Percentiles rank a stretch among this genome's conserved stretches.
phyloP scores from a whole-genome alignment of 1,284 basidiomycete species.

The Cryptococcus floricola region DNA sequence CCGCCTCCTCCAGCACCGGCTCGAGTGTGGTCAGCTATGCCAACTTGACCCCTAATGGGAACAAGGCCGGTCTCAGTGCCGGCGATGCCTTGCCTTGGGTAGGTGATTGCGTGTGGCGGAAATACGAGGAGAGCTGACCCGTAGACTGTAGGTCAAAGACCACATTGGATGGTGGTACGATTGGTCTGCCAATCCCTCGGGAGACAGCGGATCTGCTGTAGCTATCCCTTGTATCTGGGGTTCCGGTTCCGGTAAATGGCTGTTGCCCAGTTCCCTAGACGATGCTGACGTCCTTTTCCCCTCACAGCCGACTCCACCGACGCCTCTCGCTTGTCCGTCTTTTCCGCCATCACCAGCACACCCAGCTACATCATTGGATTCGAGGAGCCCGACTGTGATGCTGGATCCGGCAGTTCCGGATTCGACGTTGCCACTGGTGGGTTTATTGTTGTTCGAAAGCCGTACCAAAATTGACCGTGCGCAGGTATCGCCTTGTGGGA shows the following conservation, averaged over 20 bases:
- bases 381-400: slow-evolving; percentile 48
- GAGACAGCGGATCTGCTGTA: slow-evolving; percentile 20
- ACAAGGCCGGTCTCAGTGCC: slow-evolving; percentile 42
- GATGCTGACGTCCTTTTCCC: too few species aligned
- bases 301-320: slow-evolving; percentile 21
- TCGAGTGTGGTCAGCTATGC: slow-evolving; percentile 2
- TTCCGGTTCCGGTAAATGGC: slow-evolving; percentile 14
- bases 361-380: slow-evolving; percentile 45
- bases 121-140: too few species aligned
- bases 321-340: slow-evolving; percentile 33
- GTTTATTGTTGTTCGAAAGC: slow-evolving; percentile 1
- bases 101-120: too few species aligned
- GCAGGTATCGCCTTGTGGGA: slow-evolving; percentile 41
- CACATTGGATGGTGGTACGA: slow-evolving; percentile 48
- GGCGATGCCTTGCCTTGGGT: slow-evolving; percentile 28
- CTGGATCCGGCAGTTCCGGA: slow-evolving; percentile 24
- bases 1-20: neutral
- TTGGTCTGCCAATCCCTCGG: slow-evolving; percentile 28
- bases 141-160: slow-evolving; percentile 5
- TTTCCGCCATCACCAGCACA: slow-evolving; percentile 31
- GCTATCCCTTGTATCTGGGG: slow-evolving; percentile 49
- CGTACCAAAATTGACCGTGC: neutral
- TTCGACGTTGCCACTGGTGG: slow-evolving; percentile 30
- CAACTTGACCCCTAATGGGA: slow-evolving; percentile 32
- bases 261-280: too few species aligned